Conservation (phyloP, 192 early-diverging fungal genomes). For the Glomus cerebriforme region DNA sequence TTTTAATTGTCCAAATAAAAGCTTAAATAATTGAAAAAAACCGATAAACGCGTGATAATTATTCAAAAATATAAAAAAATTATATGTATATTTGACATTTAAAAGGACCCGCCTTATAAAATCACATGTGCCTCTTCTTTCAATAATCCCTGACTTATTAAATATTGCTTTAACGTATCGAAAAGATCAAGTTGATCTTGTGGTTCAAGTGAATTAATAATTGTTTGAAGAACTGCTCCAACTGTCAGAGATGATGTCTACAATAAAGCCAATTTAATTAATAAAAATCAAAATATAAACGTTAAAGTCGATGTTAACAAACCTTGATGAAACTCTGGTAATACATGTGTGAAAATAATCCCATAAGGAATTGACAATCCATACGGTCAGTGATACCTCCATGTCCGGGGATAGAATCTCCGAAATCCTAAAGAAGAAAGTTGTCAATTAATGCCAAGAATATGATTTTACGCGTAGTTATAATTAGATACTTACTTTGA, state of each 20-base stretch:
- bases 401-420: constrained; percentile 95
- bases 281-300: background rate
- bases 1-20: too few relatives aligned
- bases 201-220: constrained; percentile 39
- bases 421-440: constrained; percentile 68
- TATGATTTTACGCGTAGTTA: background rate
- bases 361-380: constrained; percentile 99
- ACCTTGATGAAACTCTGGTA: constrained; percentile 85
- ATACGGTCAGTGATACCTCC: constrained; percentile 97
- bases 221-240: constrained; percentile 36
- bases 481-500: constrained; percentile 57
- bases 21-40: too few relatives aligned
- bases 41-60: too few relatives aligned
- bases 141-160: constrained; percentile 43
- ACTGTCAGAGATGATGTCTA: constrained; percentile 35
- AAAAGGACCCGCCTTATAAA: too few relatives aligned
- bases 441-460: background rate
- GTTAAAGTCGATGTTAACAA: background rate
- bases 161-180: constrained; percentile 43
- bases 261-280: background rate
- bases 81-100: background rate
- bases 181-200: constrained; percentile 45
- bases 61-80: background rate
- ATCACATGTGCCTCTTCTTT: background rate
- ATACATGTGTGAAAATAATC: constrained; percentile 89